phyloP scores from a whole-genome alignment of 345 rosid species.

The Linum trigynum region DNA sequence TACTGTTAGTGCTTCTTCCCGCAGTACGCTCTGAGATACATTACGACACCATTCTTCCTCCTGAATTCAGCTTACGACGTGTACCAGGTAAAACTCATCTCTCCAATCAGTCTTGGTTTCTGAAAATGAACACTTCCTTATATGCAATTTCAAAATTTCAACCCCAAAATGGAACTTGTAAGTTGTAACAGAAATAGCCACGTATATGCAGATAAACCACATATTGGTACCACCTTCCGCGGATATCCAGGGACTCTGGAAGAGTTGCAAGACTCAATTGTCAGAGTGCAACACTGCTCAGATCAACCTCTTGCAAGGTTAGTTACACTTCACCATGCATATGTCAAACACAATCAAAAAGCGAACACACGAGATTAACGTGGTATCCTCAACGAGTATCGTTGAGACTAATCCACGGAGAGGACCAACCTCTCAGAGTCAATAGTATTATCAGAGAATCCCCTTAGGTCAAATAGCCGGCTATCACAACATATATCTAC shows the following conservation, averaged over 20 bases:
- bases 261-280: conserved; percentile 52
- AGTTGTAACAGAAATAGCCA: neutral
- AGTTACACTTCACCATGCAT: neutral
- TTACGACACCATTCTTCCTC: conserved; percentile 64
- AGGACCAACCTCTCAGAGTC: no score
- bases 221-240: conserved; percentile 74
- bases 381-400: no score
- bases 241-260: conserved; percentile 62
- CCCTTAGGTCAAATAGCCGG: no score
- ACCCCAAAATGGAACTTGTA: no score
- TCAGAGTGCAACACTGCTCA: conserved; percentile 47
- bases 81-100: conserved; percentile 47
- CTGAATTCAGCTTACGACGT: conserved; percentile 90
- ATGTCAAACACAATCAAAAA: no score
- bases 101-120: neutral
- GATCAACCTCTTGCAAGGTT: conserved; percentile 59
- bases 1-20: conserved; percentile 73
- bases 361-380: no score
- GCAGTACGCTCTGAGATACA: conserved; percentile 56
- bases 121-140: no score
- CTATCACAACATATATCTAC: no score
- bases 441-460: no score
- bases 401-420: no score
- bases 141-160: no score
- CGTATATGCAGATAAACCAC: conserved; percentile 55